A percentile compares a stretch with the other conserved stretches of the same genome.
Conservation (phyloP, 2,329 filamentous ascomycete genomes). For the Fusarium abutilonis region DNA sequence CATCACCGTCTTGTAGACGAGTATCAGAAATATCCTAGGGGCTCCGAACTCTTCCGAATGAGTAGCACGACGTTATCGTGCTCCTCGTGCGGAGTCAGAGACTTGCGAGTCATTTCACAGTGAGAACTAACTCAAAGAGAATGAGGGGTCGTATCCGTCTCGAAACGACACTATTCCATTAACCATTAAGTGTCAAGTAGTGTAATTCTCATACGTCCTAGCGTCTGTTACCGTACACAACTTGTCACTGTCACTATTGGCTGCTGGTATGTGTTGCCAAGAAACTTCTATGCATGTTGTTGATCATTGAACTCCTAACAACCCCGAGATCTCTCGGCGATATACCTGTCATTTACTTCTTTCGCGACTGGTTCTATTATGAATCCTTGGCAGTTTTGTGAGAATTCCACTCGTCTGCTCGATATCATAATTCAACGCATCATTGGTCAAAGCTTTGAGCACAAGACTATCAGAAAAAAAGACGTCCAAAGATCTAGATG, state of each 20-base stretch:
- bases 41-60: conserved; percentile 19
- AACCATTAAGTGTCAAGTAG: neutral
- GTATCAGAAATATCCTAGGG: conserved; percentile 7
- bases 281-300: neutral
- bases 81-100: conserved; percentile 7
- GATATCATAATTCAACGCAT: neutral
- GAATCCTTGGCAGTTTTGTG: too few relatives aligned
- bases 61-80: neutral
- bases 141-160: neutral
- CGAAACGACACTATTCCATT: neutral
- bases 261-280: neutral
- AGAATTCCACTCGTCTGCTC: neutral
- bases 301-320: conserved; percentile 8
- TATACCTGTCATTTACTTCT: neutral
- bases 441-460: neutral
- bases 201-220: neutral
- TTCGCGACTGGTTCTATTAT: too few relatives aligned
- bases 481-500: neutral
- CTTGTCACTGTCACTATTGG: neutral
- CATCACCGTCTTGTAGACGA: conserved; percentile 5
- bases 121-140: neutral
- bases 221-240: neutral
- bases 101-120: neutral
- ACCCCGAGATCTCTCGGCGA: conserved; percentile 13
- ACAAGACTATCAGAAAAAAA: neutral